Evolutionary conservation across 768 basidiomycete genomes (phyloP).

Genomic region (Rhodotorula toruloides): DNA sequence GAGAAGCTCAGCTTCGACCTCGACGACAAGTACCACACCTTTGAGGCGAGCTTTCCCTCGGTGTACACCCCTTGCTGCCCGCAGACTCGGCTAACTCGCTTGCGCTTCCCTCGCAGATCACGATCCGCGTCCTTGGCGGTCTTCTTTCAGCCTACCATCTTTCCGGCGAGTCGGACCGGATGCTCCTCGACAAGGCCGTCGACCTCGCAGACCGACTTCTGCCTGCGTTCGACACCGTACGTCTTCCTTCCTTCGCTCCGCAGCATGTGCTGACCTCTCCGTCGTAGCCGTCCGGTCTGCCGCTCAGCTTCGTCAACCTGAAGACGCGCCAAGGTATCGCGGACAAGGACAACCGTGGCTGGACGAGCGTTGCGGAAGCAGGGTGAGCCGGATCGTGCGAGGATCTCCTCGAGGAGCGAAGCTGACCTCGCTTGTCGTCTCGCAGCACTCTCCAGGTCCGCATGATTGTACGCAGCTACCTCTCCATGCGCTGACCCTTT

Average conservation of each 20-base stretch:
- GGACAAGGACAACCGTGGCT: slow-evolving; percentile 57
- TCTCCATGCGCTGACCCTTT: not conserved
- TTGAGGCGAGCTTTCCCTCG: slow-evolving; percentile 56
- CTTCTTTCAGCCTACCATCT: slow-evolving; percentile 80
- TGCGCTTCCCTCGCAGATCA: slow-evolving; percentile 58
- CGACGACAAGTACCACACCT: slow-evolving; percentile 75
- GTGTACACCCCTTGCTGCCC: too few species aligned
- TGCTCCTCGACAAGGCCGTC: slow-evolving; percentile 69
- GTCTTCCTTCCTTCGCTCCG: not conserved
- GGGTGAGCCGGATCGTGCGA: slow-evolving; percentile 43
- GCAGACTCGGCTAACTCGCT: not conserved
- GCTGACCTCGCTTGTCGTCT: not conserved
- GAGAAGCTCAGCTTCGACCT: slow-evolving; percentile 66
- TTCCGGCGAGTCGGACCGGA: slow-evolving; percentile 55
- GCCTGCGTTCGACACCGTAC: slow-evolving; percentile 66
- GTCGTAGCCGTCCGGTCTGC: slow-evolving; percentile 61
- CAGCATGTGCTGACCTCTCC: not conserved
- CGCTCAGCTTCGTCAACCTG: slow-evolving; percentile 73
- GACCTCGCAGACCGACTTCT: slow-evolving; percentile 84
- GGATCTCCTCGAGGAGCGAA: too few species aligned
- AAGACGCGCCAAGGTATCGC: slow-evolving; percentile 57
- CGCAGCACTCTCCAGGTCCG: slow-evolving; percentile 24
- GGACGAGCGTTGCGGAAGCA: slow-evolving; percentile 78
- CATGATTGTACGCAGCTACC: not conserved
- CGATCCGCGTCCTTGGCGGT: slow-evolving; percentile 86